Base-by-base conservation (phyloP, 495 filamentous ascomycete genomes). In the Penicillium atrosanguineum region DNA sequence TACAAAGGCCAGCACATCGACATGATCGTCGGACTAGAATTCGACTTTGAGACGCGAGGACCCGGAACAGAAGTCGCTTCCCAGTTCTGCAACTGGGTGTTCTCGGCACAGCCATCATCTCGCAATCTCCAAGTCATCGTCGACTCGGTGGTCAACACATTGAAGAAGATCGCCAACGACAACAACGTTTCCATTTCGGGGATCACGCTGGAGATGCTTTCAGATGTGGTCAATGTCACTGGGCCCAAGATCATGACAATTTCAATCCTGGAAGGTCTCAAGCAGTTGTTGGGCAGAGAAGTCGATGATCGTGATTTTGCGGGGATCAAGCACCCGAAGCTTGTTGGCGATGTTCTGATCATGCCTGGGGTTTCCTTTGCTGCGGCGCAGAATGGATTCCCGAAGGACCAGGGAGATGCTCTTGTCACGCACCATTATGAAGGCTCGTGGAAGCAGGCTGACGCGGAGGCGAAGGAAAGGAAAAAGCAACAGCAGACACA, bases 21-120 rank as follows among this genome's bases (percentile, higher is more conserved):
- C 20, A 63, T 77, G 44, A 63, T 78, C n/a, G 64, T 79, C 31
- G 76, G 76, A 0, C 43, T 78, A 38, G 76, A 79, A 42, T 69
- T 67, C 31, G 74, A 78, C 49, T 48, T 70, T 19, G 58, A 56
- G 41, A 65, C 60, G 31, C 62, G 62, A 14, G 70, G 67, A n/a
- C 61, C 61, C 3, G 63, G 61, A 7, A 61, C 59, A 16, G 52
- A 67, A 18, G 64, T 63, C 53, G 70, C 62, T 39, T 69, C 50
- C 12, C 72, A 75, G 38, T 75, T 79, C 25, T 68, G 65, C 37
- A 76, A 73, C 40, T 78, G 73, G 68, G 65, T 68, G 0, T 64
- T 79, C 31, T 52, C 64, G 16, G 69, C 63, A 16, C 61, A 58
- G 49, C 69, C 73, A 3, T 52, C 56, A 1, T 64, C 60, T 7